Evolutionary conservation across 2,329 filamentous ascomycete genomes (phyloP), one percentile per base, ranked within the genome.

Genomic region (Chaetomium olivaceum): DNA sequence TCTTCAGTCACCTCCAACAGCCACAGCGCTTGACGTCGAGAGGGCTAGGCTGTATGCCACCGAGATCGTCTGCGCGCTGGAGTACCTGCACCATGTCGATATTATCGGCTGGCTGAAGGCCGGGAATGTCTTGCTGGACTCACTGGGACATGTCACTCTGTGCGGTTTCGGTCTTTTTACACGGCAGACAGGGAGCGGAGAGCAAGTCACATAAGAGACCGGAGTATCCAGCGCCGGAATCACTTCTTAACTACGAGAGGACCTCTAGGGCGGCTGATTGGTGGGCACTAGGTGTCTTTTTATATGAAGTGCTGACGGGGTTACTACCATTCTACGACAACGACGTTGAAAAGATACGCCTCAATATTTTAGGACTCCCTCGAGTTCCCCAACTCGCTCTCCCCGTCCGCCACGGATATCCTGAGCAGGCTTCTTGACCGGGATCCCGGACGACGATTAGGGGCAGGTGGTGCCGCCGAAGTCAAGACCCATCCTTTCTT

Each of bases 251-350:
- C 12, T 11, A 19, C 16, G 14, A 8, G 14, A 19, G 4, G 4
- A 31, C 14, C 5, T 36, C 29, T 6, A 36, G 27, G 11, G 25
- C 27, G 12, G 58, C 43, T 5, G 58, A 60, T 43, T 60, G 58
- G 58, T 60, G 58, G 58, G 36, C 39, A 14, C n/a, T 60, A 6
- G 43, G 46, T 7, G 29, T 60, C 6, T 48, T 60, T 7, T 19
- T 60, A 5, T 51, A 51, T n/a, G 58, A 51, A 14, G 51, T 60
- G 58, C n/a, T 51, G n/a, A 51, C 58, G 6, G 58, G 58, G 4
- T n/a, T 60, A n/a, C 58, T 29, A 6, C 58, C 58, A 5, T 60
- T 60, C 29, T 60, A 60, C 29, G 25, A 60, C 19, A 46, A n/a
- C 12, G 46, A 60, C 27, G n/a, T 8, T 1, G 39, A 50, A 19